phyloP scores from a whole-genome alignment of 805 yeast species.

The Metschnikowia vanudenii region DNA sequence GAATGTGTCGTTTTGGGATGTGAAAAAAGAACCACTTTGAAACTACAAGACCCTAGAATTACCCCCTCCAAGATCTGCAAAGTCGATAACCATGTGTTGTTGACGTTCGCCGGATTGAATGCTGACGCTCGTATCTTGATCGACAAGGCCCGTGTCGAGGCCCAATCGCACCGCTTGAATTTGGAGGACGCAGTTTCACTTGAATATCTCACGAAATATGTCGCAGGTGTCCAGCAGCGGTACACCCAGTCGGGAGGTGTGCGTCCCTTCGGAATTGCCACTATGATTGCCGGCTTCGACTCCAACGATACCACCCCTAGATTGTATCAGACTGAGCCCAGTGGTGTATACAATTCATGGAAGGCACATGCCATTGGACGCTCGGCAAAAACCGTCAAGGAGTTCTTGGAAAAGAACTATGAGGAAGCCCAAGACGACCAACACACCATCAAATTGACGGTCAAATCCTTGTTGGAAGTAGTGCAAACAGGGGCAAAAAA shows the following conservation, averaged over 20 bases:
- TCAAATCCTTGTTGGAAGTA: conserved; percentile 87
- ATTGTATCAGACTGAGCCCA: conserved; percentile 93
- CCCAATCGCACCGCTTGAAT: conserved; percentile 91
- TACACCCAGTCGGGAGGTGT: conserved; percentile 99
- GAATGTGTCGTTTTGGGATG: conserved; percentile 91
- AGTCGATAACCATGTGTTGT: conserved; percentile 83
- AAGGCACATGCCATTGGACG: conserved; percentile 97
- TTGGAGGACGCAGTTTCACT: conserved; percentile 90
- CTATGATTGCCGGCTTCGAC: conserved; percentile 94
- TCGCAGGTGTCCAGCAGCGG: conserved; percentile 97
- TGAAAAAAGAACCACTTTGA: conserved; percentile 92
- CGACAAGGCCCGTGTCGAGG: conserved; percentile 94
- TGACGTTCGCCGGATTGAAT: conserved; percentile 95
- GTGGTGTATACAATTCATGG: conserved; percentile 97
- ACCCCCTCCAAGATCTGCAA: conserved; percentile 93
- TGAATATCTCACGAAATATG: conserved; percentile 88
- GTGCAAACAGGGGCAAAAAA: conserved; percentile 98
- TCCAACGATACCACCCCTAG: conserved; percentile 76
- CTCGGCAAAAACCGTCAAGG: conserved; percentile 91
- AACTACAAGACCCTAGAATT: conserved; percentile 93
- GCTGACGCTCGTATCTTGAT: conserved; percentile 97
- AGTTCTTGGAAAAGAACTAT: conserved; percentile 89
- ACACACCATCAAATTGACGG: conserved; percentile 74
- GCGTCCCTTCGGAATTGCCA: conserved; percentile 95
- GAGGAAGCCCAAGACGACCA: conserved; percentile 59